Evolutionary conservation across 2,329 filamentous ascomycete species (phyloP).

Genomic region (Acarospora socialis): DNA sequence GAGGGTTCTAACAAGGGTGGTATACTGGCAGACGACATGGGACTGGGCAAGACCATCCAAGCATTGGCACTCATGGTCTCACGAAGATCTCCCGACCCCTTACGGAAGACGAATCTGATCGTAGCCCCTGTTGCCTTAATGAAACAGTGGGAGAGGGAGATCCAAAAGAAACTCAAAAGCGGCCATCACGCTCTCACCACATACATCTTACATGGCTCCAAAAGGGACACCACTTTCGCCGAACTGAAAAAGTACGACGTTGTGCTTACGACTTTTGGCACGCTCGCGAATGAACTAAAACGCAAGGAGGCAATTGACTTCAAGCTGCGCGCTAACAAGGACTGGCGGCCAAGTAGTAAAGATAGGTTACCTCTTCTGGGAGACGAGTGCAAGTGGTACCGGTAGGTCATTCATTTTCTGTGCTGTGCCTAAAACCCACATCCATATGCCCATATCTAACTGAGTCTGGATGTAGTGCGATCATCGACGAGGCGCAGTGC

Average conservation of each 20-base stretch:
- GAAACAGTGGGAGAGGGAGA: slow-evolving; percentile 74
- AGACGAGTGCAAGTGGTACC: slow-evolving; percentile 45
- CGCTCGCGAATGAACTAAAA: slow-evolving; percentile 52
- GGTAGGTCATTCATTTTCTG: slow-evolving; percentile 8
- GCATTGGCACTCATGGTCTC: slow-evolving; percentile 63
- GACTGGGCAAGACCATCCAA: slow-evolving; percentile 72
- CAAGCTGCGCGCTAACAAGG: slow-evolving; percentile 32
- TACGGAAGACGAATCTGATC: slow-evolving; percentile 62
- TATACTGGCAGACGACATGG: slow-evolving; percentile 71
- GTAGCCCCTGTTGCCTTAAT: slow-evolving; percentile 67
- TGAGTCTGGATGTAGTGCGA: slow-evolving; percentile 32
- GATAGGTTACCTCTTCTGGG: slow-evolving; percentile 46
- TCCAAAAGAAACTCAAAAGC: slow-evolving; percentile 51
- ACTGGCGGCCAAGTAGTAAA: slow-evolving; percentile 23
- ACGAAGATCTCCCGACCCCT: slow-evolving; percentile 44
- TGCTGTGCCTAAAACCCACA: background rate
- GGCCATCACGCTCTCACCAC: slow-evolving; percentile 44
- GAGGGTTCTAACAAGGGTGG: slow-evolving; percentile 57
- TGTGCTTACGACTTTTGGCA: slow-evolving; percentile 67
- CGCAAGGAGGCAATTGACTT: slow-evolving; percentile 39
- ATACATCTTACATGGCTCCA: slow-evolving; percentile 53
- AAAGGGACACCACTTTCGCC: slow-evolving; percentile 40
- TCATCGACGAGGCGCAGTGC: slow-evolving; percentile 67
- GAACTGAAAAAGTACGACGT: slow-evolving; percentile 55
- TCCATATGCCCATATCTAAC: too few species aligned